Conservation (phyloP, 2,329 filamentous ascomycete genomes). For the Penicillium fuscoglaucum region DNA sequence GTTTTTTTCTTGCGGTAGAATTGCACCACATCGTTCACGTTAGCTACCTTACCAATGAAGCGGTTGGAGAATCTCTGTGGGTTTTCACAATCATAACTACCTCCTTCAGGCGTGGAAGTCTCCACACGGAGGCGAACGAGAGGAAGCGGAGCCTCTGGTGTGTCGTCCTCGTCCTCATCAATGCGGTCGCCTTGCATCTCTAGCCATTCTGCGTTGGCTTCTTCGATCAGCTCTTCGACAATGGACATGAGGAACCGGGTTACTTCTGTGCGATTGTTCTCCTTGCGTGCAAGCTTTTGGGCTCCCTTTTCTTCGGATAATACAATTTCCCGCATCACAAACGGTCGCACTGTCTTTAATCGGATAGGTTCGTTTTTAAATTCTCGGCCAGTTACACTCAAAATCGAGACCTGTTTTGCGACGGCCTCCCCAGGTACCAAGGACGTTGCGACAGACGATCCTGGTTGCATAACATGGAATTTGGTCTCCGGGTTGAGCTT, state of each 20-base stretch:
- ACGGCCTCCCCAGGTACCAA: conserved; percentile 86
- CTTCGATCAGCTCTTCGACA: conserved; percentile 81
- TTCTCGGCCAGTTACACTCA: conserved; percentile 78
- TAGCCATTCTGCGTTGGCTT: conserved; percentile 80
- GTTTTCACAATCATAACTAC: conserved; percentile 87
- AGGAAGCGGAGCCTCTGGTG: conserved; percentile 67
- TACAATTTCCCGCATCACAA: conserved; percentile 80
- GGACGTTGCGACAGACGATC: conserved; percentile 93
- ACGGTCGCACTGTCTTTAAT: conserved; percentile 85
- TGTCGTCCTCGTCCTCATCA: conserved; percentile 56
- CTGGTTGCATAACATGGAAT: conserved; percentile 96
- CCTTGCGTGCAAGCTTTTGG: conserved; percentile 73
- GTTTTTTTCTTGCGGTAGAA: conserved; percentile 86
- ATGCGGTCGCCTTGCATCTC: conserved; percentile 65
- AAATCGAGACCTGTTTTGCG: conserved; percentile 83
- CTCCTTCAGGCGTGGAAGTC: conserved; percentile 79
- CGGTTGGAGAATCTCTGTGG: conserved; percentile 94
- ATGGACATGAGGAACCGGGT: conserved; percentile 73
- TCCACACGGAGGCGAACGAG: conserved; percentile 89
- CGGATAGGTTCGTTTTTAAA: conserved; percentile 79
- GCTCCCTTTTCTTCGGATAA: conserved; percentile 75
- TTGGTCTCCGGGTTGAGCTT: conserved; percentile 78
- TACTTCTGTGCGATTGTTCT: conserved; percentile 79
- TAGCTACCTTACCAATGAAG: conserved; percentile 87
- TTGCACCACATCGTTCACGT: conserved; percentile 88